Conservation (phyloP, 2,329 filamentous ascomycete genomes). For the Karstenula rhodostoma region DNA sequence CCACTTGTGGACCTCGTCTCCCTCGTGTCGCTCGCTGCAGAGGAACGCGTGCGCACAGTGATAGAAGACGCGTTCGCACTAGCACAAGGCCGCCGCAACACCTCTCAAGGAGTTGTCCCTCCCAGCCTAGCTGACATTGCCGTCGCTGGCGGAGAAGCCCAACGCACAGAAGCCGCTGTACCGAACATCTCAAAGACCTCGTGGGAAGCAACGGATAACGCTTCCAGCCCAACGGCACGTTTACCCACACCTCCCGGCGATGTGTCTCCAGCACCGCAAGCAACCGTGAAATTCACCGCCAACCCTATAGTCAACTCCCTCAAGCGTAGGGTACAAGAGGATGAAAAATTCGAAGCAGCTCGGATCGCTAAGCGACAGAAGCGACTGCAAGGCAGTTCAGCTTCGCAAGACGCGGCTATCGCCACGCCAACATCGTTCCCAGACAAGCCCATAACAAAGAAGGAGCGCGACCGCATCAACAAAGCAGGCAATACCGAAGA, state of each 20-base stretch:
- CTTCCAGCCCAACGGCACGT: constrained; percentile 60
- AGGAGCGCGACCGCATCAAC: constrained; percentile 81
- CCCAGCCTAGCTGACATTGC: constrained; percentile 79
- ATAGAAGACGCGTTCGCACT: constrained; percentile 79
- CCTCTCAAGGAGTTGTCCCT: constrained; percentile 81
- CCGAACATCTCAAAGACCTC: constrained; percentile 50
- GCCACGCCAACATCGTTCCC: constrained; percentile 36
- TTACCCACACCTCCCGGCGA: constrained; percentile 58
- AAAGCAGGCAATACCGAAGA: constrained; percentile 78
- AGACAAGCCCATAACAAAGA: constrained; percentile 73
- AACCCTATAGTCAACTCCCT: constrained; percentile 66
- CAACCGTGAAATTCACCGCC: constrained; percentile 58
- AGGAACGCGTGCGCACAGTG: constrained; percentile 78
- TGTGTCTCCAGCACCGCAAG: constrained; percentile 58
- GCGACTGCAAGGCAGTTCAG: constrained; percentile 41
- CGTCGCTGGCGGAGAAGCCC: constrained; percentile 56
- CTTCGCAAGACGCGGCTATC: constrained; percentile 39
- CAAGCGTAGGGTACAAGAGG: constrained; percentile 51
- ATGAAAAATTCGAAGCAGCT: constrained; percentile 76
- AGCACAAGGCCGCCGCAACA: constrained; percentile 74
- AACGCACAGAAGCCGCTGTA: constrained; percentile 48
- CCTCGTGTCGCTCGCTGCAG: constrained; percentile 81
- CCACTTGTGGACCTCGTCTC: constrained; percentile 83
- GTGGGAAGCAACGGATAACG: constrained; percentile 58
- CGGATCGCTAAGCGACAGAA: constrained; percentile 57